Evolutionary conservation across 768 basidiomycete genomes (phyloP), one percentile per base, ranked within the genome.

Genomic region (Amanita phalloides): DNA sequence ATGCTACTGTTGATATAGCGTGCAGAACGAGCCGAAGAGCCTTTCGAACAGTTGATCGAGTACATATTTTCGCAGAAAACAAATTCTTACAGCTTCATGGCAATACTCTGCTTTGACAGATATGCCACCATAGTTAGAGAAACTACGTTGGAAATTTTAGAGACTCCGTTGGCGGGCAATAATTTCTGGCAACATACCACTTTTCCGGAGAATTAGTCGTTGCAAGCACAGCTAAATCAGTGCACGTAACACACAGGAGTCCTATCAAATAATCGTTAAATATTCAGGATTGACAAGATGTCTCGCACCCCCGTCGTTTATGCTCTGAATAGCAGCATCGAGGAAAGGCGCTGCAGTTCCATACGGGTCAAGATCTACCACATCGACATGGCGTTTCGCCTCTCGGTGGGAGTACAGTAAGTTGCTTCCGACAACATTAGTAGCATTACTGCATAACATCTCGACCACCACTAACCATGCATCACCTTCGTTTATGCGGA

Each of bases 291-390:
- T 17, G 30, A 41, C 9, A 13, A 63, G 75, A 54, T 41, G 8
- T 8, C 10, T 7, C 49, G 28, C 43, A 85, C 94, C 95, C 64
- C 89, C 93, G 57, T 94, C 93, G 30, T 81, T 78, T 7, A 96
- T 73, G 53, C 81, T 81, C 60, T 97, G 93, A 13, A 99, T 83
- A 0, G 95, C 93, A 20, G 85, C 85, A 59, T 99, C 96, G 25
- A 99, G 85, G 64, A 99, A 99, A 2, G 95, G 96, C 3, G 92
- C 86, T 0, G 96, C 96, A 7, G 92, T 95, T 0, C 96, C 96
- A 60, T 98, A 99, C 0, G 96, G 96, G 64, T 99, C 96, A 25
- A 99, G 77, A 64, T 99, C 96, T n/a, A 99, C 83, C 26, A 90
- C 90, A 56, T 98, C 94, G 17, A 97, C 93, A 2, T 84, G 80